phyloP scores from a whole-genome alignment of 1,284 basidiomycete species.

The Sanguinoderma infundibulare region DNA sequence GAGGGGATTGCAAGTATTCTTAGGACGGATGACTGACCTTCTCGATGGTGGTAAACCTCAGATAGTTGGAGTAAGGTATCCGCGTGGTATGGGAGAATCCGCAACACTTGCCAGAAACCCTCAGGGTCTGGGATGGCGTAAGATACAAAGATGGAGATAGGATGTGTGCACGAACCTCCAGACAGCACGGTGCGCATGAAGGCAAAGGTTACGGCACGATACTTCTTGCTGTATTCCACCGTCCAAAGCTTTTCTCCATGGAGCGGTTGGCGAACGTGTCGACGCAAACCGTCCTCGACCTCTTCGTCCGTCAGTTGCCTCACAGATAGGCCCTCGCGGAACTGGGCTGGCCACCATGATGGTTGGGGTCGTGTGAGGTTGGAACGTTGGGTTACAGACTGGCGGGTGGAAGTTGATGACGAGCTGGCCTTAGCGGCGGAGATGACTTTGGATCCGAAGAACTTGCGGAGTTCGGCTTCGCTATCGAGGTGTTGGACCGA shows the following conservation, averaged over 20 bases:
- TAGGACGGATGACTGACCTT: constrained; percentile 55
- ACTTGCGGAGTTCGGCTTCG: constrained; percentile 87
- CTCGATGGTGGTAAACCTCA: constrained; percentile 83
- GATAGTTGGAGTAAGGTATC: constrained; percentile 90
- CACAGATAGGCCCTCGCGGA: constrained; percentile 73
- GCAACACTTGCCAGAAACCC: constrained; percentile 62
- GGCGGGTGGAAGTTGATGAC: constrained; percentile 28
- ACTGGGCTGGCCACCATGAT: constrained; percentile 65
- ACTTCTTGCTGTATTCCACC: constrained; percentile 83
- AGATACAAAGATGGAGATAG: constrained; percentile 1
- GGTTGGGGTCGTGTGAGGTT: constrained; percentile 65
- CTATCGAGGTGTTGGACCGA: constrained; percentile 82
- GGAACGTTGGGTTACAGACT: constrained; percentile 49
- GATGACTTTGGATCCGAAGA: constrained; percentile 91
- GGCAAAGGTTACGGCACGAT: constrained; percentile 77
- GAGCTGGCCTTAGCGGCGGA: constrained; percentile 53
- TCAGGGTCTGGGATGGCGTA: constrained; percentile 58
- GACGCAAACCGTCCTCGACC: constrained; percentile 44
- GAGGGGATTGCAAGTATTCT: background rate
- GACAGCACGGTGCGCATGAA: constrained; percentile 83
- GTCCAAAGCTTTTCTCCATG: constrained; percentile 82
- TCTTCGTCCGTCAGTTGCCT: constrained; percentile 63
- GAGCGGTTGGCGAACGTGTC: constrained; percentile 46
- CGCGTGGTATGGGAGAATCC: constrained; percentile 79
- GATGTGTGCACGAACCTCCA: constrained; percentile 58